Evolutionary conservation across 2,329 filamentous ascomycete species (phyloP), one percentile per base, ranked within the genome.

Genomic region (Hortaea sp.): DNA sequence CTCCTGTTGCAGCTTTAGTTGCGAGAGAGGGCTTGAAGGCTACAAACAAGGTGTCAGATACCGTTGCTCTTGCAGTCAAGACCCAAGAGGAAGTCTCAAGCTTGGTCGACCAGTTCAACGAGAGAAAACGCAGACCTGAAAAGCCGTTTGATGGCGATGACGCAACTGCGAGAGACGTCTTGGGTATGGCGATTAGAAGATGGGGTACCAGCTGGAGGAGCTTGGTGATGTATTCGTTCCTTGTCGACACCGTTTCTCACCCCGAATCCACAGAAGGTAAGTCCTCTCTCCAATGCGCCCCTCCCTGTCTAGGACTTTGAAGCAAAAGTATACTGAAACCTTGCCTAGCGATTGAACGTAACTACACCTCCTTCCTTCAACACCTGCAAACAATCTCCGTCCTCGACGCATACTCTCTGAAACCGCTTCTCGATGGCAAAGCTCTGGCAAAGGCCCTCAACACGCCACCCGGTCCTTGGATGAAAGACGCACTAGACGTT

Each of bases 381-480:
- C 75, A 74, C 46, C 60, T 82, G 5, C 57, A 69, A 49, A 63
- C 71, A 20, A 65, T 75, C 29, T 60, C 69, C n/a, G 61, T 84
- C 11, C 64, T 71, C 28, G 71, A 76, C 7, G 75, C 68, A 5
- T 66, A 70, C 54, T 62, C 61, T 5, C 62, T 74, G 52, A 74
- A 67, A 56, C 69, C 72, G 10, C 63, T 76, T 4, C 57, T 94
- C 31, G 85, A 94, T 59, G 90, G 92, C 11, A 84, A 77, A 35
- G 71, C 82, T 44, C 75, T 97, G 13, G 77, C 80, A 12, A 75
- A 80, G 51, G 79, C 77, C 4, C 71, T 97, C 3, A 69, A 67
- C 12, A 78, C 75, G 0, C 81, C 79, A 52, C 82, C 85, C 0
- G 88, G 87, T 1, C 81, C 73, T n/a, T 97, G 90, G 90, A 84